Conservation (phyloP, 2,329 filamentous ascomycete genomes). For the Fonsecaea monophora region DNA sequence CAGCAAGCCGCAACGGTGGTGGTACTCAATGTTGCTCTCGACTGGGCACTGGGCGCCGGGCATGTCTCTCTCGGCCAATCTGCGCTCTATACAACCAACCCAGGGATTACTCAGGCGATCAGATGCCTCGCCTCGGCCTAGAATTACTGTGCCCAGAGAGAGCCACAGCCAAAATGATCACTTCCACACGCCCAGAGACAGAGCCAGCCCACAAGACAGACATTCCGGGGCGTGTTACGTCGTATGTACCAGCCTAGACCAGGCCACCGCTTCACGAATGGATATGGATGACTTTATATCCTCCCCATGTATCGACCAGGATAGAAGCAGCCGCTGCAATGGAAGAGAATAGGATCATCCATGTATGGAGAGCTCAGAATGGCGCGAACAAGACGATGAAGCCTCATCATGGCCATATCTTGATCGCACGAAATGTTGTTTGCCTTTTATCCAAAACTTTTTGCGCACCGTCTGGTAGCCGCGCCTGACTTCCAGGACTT, state of each 20-base stretch:
- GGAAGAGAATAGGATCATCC: background rate
- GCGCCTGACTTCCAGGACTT: background rate
- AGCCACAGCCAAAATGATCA: too few species aligned
- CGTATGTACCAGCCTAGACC: too few species aligned
- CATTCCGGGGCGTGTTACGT: background rate
- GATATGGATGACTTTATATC: background rate
- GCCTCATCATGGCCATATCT: background rate
- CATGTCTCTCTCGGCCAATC: too few species aligned
- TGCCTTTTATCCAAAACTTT: conserved; percentile 8
- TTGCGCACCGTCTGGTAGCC: background rate
- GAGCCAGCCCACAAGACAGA: background rate
- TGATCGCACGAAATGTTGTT: background rate
- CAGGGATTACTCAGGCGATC: too few species aligned
- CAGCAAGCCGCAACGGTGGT: too few species aligned
- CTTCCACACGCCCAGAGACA: background rate
- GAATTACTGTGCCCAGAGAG: too few species aligned
- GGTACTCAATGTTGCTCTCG: too few species aligned
- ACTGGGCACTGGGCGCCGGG: too few species aligned
- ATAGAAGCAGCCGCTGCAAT: background rate
- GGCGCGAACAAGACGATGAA: background rate
- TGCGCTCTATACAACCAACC: too few species aligned
- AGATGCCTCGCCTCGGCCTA: too few species aligned
- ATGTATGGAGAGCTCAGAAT: background rate
- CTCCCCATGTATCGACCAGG: background rate
- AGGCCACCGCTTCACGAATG: background rate